Conservation (phyloP, 2,329 filamentous ascomycete genomes). For the Paraphaeosphaeria sporulosa region DNA sequence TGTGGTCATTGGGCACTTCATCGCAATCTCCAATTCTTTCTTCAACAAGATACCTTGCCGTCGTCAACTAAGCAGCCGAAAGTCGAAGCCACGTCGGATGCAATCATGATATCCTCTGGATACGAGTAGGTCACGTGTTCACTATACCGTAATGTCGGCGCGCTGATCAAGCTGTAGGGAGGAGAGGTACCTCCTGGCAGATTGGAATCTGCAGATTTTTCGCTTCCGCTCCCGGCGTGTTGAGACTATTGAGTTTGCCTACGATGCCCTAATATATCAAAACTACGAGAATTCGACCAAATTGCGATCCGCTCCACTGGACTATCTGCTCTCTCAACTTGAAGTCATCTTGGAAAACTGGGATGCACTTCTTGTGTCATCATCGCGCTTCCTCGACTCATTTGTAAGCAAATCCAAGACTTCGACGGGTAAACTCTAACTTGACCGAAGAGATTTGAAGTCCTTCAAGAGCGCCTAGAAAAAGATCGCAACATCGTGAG, state of each 20-base stretch:
- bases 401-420: neutral
- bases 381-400: neutral
- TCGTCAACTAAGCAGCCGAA: slow-evolving; percentile 3
- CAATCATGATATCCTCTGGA: slow-evolving; percentile 3
- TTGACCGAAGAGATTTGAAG: slow-evolving; percentile 5
- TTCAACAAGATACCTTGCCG: slow-evolving; percentile 1
- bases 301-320: slow-evolving; percentile 5
- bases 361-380: neutral
- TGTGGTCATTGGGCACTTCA: slow-evolving; percentile 7
- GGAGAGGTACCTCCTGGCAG: neutral
- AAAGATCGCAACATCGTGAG: slow-evolving; percentile 11
- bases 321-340: slow-evolving; percentile 9
- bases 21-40: slow-evolving; percentile 2
- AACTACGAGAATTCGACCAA: slow-evolving; percentile 6
- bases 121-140: neutral
- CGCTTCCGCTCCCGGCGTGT: slow-evolving; percentile 8
- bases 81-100: neutral
- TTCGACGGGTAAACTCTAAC: neutral
- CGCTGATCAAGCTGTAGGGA: too few species aligned
- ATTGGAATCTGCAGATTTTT: slow-evolving; percentile 9
- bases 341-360: slow-evolving; percentile 10
- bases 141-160: too few species aligned
- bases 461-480: slow-evolving; percentile 8
- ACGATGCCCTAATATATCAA: slow-evolving; percentile 8
- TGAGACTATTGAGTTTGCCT: slow-evolving; percentile 7